Conservation (phyloP, 805 yeast genomes). For the Wilhelminamyces savonicus region DNA sequence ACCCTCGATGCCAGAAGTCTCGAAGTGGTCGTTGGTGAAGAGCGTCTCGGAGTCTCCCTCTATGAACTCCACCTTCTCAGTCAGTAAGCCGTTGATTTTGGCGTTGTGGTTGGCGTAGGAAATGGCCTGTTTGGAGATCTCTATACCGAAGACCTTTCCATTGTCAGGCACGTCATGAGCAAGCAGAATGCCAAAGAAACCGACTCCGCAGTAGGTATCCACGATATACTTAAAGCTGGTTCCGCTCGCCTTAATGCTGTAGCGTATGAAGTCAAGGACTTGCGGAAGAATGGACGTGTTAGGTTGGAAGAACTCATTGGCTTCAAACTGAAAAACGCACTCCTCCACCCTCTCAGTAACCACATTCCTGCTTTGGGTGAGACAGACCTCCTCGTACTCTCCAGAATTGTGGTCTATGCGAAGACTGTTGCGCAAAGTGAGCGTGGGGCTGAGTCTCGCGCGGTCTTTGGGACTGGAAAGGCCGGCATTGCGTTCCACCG, state of each 20-base stretch:
- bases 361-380: conserved; percentile 18
- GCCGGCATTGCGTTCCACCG: conserved; percentile 3
- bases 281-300: conserved; percentile 31
- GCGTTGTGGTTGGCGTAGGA: conserved; percentile 35
- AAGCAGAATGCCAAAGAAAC: conserved; percentile 37
- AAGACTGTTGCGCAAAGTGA: conserved; percentile 29
- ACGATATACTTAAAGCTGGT: conserved; percentile 20
- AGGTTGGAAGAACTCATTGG: conserved; percentile 36
- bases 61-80: conserved; percentile 24
- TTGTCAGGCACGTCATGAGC: conserved; percentile 17
- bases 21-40: conserved; percentile 20
- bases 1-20: conserved; percentile 21
- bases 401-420: conserved; percentile 25
- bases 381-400: conserved; percentile 15
- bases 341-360: conserved; percentile 32
- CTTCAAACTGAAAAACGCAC: conserved; percentile 30
- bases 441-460: conserved; percentile 8
- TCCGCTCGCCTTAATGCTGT: conserved; percentile 8
- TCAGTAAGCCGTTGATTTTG: conserved; percentile 26
- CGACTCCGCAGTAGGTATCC: conserved; percentile 43
- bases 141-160: conserved; percentile 38
- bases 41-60: conserved; percentile 33
- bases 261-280: conserved; percentile 24
- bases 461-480: neutral
- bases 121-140: conserved; percentile 26